Base-by-base conservation (phyloP, 805 yeast species). In the Yarrowia sp. region DNA sequence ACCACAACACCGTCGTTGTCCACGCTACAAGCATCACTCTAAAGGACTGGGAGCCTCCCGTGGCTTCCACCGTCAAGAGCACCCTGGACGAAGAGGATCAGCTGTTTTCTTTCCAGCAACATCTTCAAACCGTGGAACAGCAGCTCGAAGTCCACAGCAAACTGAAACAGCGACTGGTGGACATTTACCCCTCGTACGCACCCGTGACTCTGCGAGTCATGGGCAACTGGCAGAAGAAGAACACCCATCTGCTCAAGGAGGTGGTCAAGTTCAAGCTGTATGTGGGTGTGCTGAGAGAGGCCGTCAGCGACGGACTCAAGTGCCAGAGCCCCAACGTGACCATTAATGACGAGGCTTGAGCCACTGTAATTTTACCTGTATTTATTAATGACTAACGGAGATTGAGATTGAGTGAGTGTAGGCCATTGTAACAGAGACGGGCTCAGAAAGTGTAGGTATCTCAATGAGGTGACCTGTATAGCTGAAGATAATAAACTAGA, bases 131-230 rank as follows among this genome's bases (percentile, higher is more conserved):
- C 2, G 73, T 86, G 40, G 79, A 78, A 41, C 59, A 70, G n/a
- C 73, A 77, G 48, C 76, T 85, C 22, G 81, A 80, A 41, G 73
- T 74, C 10, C 90, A 87, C 74, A 79, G 79, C 68, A 75, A 73
- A 46, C 68, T 80, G 19, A 79, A 82, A 66, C 79, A 78, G 1
- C 74, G 72, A 4, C 73, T 85, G 19, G 11, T 38, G 16, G 12
- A 22, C n/a, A n/a, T 48, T 12, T 63, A 63, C 22, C 67, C 55
- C 0, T 16, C 61, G 2, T 14, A 52, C 26, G 53, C 61, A 1
- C 52, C 61, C 14, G 61, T 52, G n/a, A 52, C 50, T 5, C 45
- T 38, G 15, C 52, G 35, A 12, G 61, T 65, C 19, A 32, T 53
- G 50, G 19, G 70, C 49, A 77, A 77, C 71, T 77, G 80, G 80